Evolutionary conservation across 495 filamentous ascomycete species (phyloP), one percentile per base, ranked within the genome.

Genomic region (Penicillium argentinense): DNA sequence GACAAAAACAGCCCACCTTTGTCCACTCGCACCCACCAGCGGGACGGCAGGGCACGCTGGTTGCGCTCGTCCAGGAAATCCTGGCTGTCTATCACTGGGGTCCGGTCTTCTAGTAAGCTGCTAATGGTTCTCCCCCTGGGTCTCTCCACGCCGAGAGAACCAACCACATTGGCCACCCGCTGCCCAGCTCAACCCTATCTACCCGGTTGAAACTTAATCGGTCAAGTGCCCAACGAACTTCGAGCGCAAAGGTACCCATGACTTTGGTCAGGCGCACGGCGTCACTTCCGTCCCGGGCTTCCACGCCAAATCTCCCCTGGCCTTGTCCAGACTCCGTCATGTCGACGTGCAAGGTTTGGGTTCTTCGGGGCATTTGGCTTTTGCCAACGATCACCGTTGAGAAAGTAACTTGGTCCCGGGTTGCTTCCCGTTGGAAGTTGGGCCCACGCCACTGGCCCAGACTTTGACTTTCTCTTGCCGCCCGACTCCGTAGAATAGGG

Each of bases 201-300:
- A 48, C 51, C 53, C 56, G 46, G 56, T 54, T 32, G 18, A 62
- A 59, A 62, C 56, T 59, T 49, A 62, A 62, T 59, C 56, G 59
- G 51, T n/a, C n/a, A 46, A 28, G 26, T 30, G 29, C 18, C 26
- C 18, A 13, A 34, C 38, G 30, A 39, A 47, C 43, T 33, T 51
- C 24, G 45, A 53, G 26, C 34, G 14, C 28, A 50, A 57, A 44
- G 33, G 21, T 19, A 34, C 42, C 45, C 30, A 42, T 43, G 26
- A 43, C 40, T n/a, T n/a, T n/a, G n/a, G 21, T 36, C 33, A 19
- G 6, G 33, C 17, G 33, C 33, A 36, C 33, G 33, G 18, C 33
- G 16, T 36, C 37, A 24, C 16, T 36, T 36, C 9, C 17, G n/a
- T n/a, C n/a, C n/a, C n/a, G n/a, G n/a, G n/a, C n/a, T n/a, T n/a